phyloP scores from a whole-genome alignment of 1,284 basidiomycete genomes.

The Ustilago nuda region DNA sequence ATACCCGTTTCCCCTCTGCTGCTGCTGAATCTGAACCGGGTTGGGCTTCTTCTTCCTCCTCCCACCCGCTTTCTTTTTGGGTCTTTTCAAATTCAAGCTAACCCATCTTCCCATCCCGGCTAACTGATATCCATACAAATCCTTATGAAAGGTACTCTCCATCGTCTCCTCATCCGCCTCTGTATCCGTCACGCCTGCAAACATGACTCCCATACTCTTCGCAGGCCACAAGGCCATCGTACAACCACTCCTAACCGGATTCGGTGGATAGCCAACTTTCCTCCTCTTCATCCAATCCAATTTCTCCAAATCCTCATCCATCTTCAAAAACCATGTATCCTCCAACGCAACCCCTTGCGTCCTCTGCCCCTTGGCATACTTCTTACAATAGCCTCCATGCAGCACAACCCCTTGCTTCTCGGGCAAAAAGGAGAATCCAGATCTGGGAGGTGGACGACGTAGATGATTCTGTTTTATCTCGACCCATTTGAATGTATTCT shows the following conservation, averaged over 20 bases:
- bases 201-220: conserved; percentile 79
- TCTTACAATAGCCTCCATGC: conserved; percentile 92
- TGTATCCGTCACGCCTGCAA: conserved; percentile 91
- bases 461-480: conserved; percentile 75
- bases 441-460: conserved; percentile 54
- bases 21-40: conserved; percentile 26
- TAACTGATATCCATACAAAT: conserved; percentile 78
- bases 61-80: conserved; percentile 73
- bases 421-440: conserved; percentile 86
- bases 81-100: conserved; percentile 76
- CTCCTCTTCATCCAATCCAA: conserved; percentile 86
- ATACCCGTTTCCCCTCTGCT: conserved; percentile 36
- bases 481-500: conserved; percentile 85
- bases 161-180: conserved; percentile 87
- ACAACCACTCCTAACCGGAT: conserved; percentile 75
- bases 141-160: conserved; percentile 71
- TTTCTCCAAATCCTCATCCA: conserved; percentile 70
- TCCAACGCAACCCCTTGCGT: conserved; percentile 88
- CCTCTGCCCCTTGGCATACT: conserved; percentile 86
- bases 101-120: conserved; percentile 83
- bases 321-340: conserved; percentile 89
- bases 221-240: conserved; percentile 84
- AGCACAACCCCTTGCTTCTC: conserved; percentile 83
- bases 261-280: conserved; percentile 76
- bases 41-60: conserved; percentile 73